Base-by-base conservation (phyloP, 345 rosid genomes). In the Toxicodendron radicans region DNA sequence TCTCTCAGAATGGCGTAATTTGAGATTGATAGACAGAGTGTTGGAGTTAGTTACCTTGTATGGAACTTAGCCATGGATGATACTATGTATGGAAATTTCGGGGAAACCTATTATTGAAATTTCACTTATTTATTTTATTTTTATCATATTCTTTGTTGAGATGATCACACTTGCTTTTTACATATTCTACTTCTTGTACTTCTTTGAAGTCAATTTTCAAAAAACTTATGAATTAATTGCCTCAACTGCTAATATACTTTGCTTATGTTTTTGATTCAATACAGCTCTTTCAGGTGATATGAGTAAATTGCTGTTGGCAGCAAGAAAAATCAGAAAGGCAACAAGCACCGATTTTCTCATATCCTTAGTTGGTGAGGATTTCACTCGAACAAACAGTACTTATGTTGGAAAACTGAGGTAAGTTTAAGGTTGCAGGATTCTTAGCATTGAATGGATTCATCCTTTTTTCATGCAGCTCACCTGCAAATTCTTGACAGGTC, bases 361-460 rank as follows among this genome's bases (percentile, higher is more conserved):
- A 85, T 92, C 97, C 7, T 85, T 86, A 43, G 85, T 81, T 2
- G 87, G 84, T 14, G 76, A 75, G 69, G 95, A 91, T 76, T 91
- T 92, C 82, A 90, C 92, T 58, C 82, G 82, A 80, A 75, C 87
- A 64, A 87, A 91, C 78, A 87, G 74, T 74, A 81, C 80, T 64
- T 88, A 78, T 70, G 76, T 89, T 62, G 99, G 99, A 52, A 95
- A 87, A 74, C 73, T 95, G 72, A 91, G 92, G 99, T 91, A 82
- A 75, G 72, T 33, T 53, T 48, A 17, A 20, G 68, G 41, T 38
- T 72, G 52, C 38, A 27, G 13, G 41, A 38, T 58, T 76, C 53
- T 64, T 59, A 13, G 43, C 14, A 58, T 78, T 58, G 14, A n/a
- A 13, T 43, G 53, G 41, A 48, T 70, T 66, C 46, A 60, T 30